Evolutionary conservation across 202 grass and related monocot genomes (phyloP).

Genomic region (Panicum virgatum): DNA sequence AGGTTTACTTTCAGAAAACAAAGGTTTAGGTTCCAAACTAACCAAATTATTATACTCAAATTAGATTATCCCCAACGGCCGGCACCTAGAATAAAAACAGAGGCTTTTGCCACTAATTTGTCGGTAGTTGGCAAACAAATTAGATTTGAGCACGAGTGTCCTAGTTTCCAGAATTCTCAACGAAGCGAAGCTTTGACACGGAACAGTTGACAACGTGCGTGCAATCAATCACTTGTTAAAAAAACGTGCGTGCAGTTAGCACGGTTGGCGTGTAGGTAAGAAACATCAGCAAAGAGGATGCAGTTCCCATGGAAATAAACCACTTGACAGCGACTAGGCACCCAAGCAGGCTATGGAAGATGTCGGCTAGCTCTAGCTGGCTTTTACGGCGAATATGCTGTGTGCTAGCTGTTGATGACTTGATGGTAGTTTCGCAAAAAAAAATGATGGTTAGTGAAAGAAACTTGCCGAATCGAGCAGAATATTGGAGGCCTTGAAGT

Average conservation of each 20-base stretch:
- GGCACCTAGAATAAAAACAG: not conserved
- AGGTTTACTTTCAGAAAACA: no score
- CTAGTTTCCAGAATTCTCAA: not conserved
- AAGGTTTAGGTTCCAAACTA: not conserved
- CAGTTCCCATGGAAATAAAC: not conserved
- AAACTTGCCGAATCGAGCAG: slow-evolving; percentile 59
- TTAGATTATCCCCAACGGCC: not conserved
- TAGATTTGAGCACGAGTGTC: slow-evolving; percentile 21
- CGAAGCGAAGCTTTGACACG: slow-evolving; percentile 12
- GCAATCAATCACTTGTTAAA: no score
- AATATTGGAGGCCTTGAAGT: slow-evolving; percentile 80
- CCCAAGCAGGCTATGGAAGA: not conserved
- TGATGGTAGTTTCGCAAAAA: no score
- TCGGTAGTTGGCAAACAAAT: slow-evolving; percentile 19
- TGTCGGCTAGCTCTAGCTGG: not conserved
- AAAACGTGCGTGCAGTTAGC: slow-evolving; percentile 26
- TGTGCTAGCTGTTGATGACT: not conserved
- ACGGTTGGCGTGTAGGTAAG: slow-evolving; percentile 14
- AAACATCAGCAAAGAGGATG: not conserved
- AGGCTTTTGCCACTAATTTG: slow-evolving; percentile 18
- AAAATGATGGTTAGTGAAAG: no score
- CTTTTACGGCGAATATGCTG: not conserved
- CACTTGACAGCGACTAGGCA: slow-evolving; percentile 4
- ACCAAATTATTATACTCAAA: not conserved
- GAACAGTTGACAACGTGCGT: slow-evolving; percentile 26